Conservation (phyloP, 2,329 filamentous ascomycete genomes). For the Domatiomyces catenatus region DNA sequence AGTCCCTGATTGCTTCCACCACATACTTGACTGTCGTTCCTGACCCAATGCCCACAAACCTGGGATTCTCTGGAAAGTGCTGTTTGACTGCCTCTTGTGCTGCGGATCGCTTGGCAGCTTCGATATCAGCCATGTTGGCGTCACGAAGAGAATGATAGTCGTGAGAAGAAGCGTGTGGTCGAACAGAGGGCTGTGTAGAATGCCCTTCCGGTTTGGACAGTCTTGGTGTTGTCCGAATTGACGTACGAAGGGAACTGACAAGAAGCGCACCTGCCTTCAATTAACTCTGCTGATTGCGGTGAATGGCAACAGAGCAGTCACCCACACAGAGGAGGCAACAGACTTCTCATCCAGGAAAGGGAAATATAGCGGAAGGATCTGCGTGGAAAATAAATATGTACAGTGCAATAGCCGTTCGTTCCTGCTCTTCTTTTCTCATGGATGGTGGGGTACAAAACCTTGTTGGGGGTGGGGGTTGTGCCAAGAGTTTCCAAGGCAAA, state of each 20-base stretch:
- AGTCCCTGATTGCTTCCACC: conserved; percentile 46
- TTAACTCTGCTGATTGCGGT: not conserved
- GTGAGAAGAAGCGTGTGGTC: not conserved
- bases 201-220: not conserved
- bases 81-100: conserved; percentile 43
- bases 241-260: not conserved
- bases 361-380: not conserved
- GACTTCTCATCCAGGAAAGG: not conserved
- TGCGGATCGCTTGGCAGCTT: conserved; percentile 45
- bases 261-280: not conserved
- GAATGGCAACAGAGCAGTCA: not conserved
- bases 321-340: not conserved
- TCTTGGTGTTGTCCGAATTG: not conserved
- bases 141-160: not conserved
- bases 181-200: not conserved
- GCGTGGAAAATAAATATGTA: not conserved
- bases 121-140: conserved; percentile 24
- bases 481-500: not conserved
- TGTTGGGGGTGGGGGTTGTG: not conserved
- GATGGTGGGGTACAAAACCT: not conserved
- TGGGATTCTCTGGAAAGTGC: conserved; percentile 42
- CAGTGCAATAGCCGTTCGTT: not conserved
- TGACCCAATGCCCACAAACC: conserved; percentile 49
- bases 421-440: not conserved
- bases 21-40: conserved; percentile 54